These are phyloP conservation scores for Salvia sclarea DNA, from an alignment of 305 asterid species.

Conservation along the genomic window DNA sequence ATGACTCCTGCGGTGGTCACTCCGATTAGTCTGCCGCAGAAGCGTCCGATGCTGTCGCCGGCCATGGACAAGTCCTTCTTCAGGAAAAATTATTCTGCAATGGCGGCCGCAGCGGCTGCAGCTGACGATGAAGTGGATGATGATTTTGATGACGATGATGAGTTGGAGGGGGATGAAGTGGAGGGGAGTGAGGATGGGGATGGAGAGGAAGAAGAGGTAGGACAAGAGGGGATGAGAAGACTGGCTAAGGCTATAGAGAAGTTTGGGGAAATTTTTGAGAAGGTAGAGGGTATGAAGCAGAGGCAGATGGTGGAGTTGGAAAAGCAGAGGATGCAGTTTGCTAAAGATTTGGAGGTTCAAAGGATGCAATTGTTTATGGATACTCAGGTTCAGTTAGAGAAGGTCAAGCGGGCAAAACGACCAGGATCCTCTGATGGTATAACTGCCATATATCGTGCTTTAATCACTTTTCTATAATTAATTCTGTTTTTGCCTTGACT, in stretches of 20 bases:
- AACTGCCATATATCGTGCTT: conserved; percentile 12
- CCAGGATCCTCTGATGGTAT: conserved; percentile 80
- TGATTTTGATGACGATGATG: conserved; percentile 42
- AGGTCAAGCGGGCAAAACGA: conserved; percentile 61
- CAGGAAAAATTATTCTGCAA: conserved; percentile 77
- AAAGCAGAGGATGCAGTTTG: conserved; percentile 93
- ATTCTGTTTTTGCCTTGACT: neutral
- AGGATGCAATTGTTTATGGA: conserved; percentile 95
- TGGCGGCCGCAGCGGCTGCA: conserved; percentile 87
- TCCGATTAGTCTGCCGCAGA: conserved; percentile 58
- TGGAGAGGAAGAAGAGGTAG: conserved; percentile 45
- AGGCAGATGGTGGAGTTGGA: conserved; percentile 91
- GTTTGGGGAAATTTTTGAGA: conserved; percentile 83
- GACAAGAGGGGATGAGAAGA: conserved; percentile 61
- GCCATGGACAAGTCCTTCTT: conserved; percentile 54
- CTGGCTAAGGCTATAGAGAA: conserved; percentile 79
- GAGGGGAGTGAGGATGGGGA: conserved; percentile 55
- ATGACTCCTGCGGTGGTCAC: conserved; percentile 37
- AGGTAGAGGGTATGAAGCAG: conserved; percentile 82
- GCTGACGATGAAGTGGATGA: conserved; percentile 41
- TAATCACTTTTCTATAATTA: conserved; percentile 6
- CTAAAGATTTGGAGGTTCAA: conserved; percentile 92
- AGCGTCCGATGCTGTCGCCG: conserved; percentile 50
- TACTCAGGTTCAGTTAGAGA: conserved; percentile 81
- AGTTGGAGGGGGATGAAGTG: conserved; percentile 50